A percentile compares a stretch with the other conserved stretches of the same genome.
Evolutionary conservation across 2,329 filamentous ascomycete species (phyloP).

Genomic region (Blastomyces silverae): DNA sequence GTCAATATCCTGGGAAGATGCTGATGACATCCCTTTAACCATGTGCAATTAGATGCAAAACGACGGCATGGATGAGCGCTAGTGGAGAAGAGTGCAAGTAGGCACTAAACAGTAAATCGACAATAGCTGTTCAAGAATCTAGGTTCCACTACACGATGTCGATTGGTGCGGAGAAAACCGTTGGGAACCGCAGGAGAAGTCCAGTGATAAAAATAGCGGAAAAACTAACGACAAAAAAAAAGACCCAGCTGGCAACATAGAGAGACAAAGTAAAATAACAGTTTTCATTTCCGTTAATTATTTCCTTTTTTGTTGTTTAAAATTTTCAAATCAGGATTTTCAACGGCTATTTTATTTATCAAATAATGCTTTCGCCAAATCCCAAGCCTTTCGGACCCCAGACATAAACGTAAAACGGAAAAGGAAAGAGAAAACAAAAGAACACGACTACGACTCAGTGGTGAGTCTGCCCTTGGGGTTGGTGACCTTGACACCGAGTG

Average conservation of each 20-base stretch:
- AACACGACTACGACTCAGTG: slow-evolving; percentile 57
- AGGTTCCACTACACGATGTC: neutral
- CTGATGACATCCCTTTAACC: neutral
- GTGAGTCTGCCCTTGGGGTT: slow-evolving; percentile 99
- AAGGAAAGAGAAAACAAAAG: slow-evolving; percentile 7
- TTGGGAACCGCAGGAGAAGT: neutral
- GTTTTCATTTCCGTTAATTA: slow-evolving; percentile 11
- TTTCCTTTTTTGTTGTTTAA: neutral
- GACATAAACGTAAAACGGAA: slow-evolving; percentile 13
- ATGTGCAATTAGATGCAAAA: neutral
- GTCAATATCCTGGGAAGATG: neutral
- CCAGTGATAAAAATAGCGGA: neutral
- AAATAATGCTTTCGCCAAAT: slow-evolving; percentile 11
- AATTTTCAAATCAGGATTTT: slow-evolving; percentile 9
- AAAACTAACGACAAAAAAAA: neutral
- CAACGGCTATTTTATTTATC: slow-evolving; percentile 12
- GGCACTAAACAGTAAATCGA: neutral
- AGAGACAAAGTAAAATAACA: slow-evolving; percentile 6
- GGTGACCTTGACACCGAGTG: slow-evolving; percentile 98
- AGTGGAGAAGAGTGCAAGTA: neutral
- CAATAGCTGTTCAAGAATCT: neutral
- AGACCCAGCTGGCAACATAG: neutral
- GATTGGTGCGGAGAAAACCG: neutral
- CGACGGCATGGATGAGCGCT: neutral
- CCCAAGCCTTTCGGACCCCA: slow-evolving; percentile 9